These are phyloP conservation scores for Hura crepitans DNA, from an alignment of 441 rosid species.

Conservation along the genomic window DNA sequence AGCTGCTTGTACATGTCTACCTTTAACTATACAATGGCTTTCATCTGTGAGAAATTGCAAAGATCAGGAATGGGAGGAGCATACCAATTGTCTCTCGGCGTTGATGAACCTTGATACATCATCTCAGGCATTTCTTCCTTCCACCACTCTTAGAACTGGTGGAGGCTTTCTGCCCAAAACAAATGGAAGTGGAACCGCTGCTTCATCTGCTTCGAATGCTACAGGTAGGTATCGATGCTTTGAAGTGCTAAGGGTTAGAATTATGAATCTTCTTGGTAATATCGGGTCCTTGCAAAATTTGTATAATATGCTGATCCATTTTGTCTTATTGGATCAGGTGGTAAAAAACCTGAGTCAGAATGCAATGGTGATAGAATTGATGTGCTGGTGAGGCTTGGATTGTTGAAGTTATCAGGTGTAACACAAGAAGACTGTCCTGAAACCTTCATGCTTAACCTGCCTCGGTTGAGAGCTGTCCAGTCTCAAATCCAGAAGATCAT, in stretches of 20 bases:
- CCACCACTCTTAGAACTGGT: constrained; percentile 54
- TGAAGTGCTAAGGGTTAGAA: neutral
- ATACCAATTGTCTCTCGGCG: constrained; percentile 44
- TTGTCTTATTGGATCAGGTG: constrained; percentile 4
- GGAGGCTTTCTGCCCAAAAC: constrained; percentile 20
- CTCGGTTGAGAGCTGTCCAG: constrained; percentile 69
- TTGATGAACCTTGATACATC: constrained; percentile 38
- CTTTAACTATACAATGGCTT: constrained; percentile 59
- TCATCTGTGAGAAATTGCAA: constrained; percentile 42
- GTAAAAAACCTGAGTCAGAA: constrained; percentile 29
- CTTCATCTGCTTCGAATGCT: constrained; percentile 13
- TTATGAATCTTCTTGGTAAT: neutral
- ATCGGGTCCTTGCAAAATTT: neutral
- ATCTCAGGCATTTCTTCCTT: constrained; percentile 39
- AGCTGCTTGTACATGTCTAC: constrained; percentile 47
- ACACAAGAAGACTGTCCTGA: constrained; percentile 60
- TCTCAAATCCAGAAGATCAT: constrained; percentile 75
- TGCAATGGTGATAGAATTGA: constrained; percentile 74
- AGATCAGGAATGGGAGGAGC: constrained; percentile 74
- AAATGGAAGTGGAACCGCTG: constrained; percentile 7
- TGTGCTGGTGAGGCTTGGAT: constrained; percentile 67
- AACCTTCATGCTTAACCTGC: constrained; percentile 59
- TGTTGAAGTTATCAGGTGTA: constrained; percentile 72
- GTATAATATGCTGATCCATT: neutral
- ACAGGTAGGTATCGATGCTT: constrained; percentile 8